A percentile compares a stretch with the other conserved stretches of the same genome.
Evolutionary conservation across 306 rosid genomes (phyloP).

Genomic region (Lablab purpureus): DNA sequence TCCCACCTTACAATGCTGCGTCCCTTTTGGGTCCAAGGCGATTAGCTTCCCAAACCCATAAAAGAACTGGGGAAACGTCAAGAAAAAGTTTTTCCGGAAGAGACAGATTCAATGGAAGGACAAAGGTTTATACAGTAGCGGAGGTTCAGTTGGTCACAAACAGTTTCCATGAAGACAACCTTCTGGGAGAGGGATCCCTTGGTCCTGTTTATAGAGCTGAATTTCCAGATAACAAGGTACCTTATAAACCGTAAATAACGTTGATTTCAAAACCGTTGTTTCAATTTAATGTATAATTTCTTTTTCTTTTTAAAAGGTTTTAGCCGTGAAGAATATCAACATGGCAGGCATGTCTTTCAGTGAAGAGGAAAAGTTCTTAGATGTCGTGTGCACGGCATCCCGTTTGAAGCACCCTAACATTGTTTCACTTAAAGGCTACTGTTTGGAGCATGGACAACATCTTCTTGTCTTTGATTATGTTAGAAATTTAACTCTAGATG

Average conservation of each 20-base stretch:
- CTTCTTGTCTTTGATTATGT: slow-evolving; percentile 77
- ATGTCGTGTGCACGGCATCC: slow-evolving; percentile 74
- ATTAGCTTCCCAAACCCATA: slow-evolving; percentile 56
- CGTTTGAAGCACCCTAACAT: slow-evolving; percentile 87
- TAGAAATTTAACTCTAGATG: slow-evolving; percentile 67
- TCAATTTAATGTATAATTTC: background rate
- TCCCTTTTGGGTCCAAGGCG: slow-evolving; percentile 66
- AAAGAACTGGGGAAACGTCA: slow-evolving; percentile 59
- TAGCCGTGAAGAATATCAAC: slow-evolving; percentile 82
- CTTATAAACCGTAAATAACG: slow-evolving; percentile 28
- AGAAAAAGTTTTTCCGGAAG: slow-evolving; percentile 74
- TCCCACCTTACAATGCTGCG: slow-evolving; percentile 61
- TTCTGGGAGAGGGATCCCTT: slow-evolving; percentile 90
- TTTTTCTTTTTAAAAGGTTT: slow-evolving; percentile 52
- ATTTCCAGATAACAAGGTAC: slow-evolving; percentile 83
- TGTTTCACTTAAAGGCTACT: slow-evolving; percentile 77
- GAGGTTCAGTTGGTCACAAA: slow-evolving; percentile 85
- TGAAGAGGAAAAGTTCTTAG: slow-evolving; percentile 88
- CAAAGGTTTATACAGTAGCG: slow-evolving; percentile 70
- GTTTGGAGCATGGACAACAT: slow-evolving; percentile 89
- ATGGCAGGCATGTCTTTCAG: slow-evolving; percentile 66
- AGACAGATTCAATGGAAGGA: slow-evolving; percentile 62
- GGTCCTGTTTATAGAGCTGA: slow-evolving; percentile 90
- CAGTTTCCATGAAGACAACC: slow-evolving; percentile 70
- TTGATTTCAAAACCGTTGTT: slow-evolving; percentile 29